phyloP scores from a whole-genome alignment of 305 asterid species.

The Vinca major region DNA sequence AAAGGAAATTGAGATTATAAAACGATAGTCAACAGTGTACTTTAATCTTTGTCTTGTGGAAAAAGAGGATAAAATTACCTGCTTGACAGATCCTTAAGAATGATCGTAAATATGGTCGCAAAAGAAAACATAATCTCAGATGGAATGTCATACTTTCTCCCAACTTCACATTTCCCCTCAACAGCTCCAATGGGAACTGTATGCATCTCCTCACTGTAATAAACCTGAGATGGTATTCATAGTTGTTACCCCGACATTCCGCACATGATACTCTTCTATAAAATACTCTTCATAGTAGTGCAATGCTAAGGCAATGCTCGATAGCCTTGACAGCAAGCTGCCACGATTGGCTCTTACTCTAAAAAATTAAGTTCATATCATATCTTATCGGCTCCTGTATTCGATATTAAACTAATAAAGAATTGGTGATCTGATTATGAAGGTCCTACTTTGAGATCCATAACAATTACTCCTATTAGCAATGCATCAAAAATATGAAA shows the following conservation, averaged over 20 bases:
- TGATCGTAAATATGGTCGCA: constrained; percentile 78
- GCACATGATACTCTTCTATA: no score
- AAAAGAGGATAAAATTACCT: constrained; percentile 30
- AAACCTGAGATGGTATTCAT: constrained; percentile 41
- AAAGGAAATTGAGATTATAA: constrained; percentile 7
- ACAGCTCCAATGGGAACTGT: constrained; percentile 42
- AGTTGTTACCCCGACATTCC: not conserved
- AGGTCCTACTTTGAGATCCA: no score
- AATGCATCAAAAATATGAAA: no score
- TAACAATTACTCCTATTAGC: no score
- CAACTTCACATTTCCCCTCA: constrained; percentile 81
- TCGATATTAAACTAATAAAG: no score
- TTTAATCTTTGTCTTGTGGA: not conserved
- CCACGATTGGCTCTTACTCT: no score
- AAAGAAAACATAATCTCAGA: constrained; percentile 74
- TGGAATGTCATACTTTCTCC: constrained; percentile 66
- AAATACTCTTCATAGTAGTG: no score
- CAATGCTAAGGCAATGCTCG: no score
- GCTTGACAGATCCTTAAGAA: constrained; percentile 67
- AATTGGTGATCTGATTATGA: no score
- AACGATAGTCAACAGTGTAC: not conserved
- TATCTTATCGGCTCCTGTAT: no score
- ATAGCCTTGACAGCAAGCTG: no score
- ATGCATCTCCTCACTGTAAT: constrained; percentile 20
- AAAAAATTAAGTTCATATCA: no score